Evolutionary conservation across 768 basidiomycete species (phyloP).

Genomic region (Kockovaella imperatae): DNA sequence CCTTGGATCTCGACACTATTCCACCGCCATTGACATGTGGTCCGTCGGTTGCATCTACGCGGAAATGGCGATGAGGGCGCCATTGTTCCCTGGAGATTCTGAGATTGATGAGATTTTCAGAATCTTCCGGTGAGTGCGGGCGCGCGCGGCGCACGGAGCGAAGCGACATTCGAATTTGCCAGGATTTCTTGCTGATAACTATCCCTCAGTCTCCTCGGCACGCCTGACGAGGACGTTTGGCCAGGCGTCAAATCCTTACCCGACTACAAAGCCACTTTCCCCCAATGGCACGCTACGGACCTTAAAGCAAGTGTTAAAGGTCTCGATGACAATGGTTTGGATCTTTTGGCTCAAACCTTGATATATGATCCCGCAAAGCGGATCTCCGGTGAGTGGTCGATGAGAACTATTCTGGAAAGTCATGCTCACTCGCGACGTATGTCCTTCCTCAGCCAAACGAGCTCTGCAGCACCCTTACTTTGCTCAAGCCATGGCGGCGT

Average conservation of each 20-base stretch:
- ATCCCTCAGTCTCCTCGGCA: slow-evolving; percentile 70
- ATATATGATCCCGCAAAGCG: slow-evolving; percentile 85
- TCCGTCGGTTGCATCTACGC: slow-evolving; percentile 98
- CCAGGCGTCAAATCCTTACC: slow-evolving; percentile 79
- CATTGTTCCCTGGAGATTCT: slow-evolving; percentile 96
- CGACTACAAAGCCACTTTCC: slow-evolving; percentile 95
- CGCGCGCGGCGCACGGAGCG: background rate
- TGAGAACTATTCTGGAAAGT: slow-evolving; percentile 1
- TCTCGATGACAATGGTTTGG: slow-evolving; percentile 70
- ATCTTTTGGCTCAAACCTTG: slow-evolving; percentile 66
- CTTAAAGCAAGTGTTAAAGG: slow-evolving; percentile 59
- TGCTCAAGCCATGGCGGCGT: slow-evolving; percentile 11
- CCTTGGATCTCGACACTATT: slow-evolving; percentile 89
- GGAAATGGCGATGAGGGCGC: slow-evolving; percentile 90
- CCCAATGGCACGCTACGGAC: slow-evolving; percentile 80
- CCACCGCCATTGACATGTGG: slow-evolving; percentile 99
- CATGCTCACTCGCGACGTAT: background rate
- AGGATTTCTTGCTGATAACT: background rate
- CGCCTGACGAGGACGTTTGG: slow-evolving; percentile 85
- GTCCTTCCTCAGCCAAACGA: slow-evolving; percentile 52
- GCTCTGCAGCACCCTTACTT: slow-evolving; percentile 52
- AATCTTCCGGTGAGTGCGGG: slow-evolving; percentile 74
- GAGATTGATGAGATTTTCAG: slow-evolving; percentile 99
- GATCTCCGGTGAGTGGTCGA: slow-evolving; percentile 68
- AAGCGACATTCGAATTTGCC: background rate